These are phyloP conservation scores for Trichoderma koningii DNA, from an alignment of 2,329 filamentous ascomycete genomes.

Conservation along the genomic window DNA sequence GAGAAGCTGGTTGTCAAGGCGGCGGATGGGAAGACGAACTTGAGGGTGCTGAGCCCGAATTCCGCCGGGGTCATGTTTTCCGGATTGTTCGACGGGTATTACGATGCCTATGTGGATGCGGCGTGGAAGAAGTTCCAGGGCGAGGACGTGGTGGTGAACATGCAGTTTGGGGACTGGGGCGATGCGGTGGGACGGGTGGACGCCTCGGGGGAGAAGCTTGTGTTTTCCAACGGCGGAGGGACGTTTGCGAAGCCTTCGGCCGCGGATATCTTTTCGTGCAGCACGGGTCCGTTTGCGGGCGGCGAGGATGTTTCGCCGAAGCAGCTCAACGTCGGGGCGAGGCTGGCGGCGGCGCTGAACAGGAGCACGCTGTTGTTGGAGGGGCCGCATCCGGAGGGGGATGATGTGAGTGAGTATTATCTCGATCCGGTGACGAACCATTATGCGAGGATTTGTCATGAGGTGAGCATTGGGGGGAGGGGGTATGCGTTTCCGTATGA, in stretches of 20 bases:
- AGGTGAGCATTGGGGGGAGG: constrained; percentile 56
- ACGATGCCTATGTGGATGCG: constrained; percentile 50
- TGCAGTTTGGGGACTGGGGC: constrained; percentile 54
- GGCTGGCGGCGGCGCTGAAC: constrained; percentile 76
- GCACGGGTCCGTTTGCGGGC: constrained; percentile 57
- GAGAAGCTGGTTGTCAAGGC: constrained; percentile 48
- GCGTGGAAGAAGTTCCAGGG: constrained; percentile 55
- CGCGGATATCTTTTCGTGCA: constrained; percentile 55
- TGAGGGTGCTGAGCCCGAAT: constrained; percentile 58
- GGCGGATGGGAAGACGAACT: constrained; percentile 39
- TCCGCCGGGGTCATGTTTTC: constrained; percentile 48
- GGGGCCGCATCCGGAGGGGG: constrained; percentile 54
- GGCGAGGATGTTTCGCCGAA: constrained; percentile 46
- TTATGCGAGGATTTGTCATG: constrained; percentile 66
- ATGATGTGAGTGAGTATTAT: constrained; percentile 56
- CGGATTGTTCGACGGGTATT: constrained; percentile 54
- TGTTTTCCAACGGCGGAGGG: constrained; percentile 44
- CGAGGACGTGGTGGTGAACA: constrained; percentile 53
- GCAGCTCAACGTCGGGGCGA: constrained; percentile 66
- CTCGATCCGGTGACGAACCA: constrained; percentile 60
- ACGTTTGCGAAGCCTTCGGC: constrained; percentile 53
- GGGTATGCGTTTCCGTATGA: constrained; percentile 75
- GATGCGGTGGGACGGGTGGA: constrained; percentile 48
- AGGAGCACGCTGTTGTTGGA: constrained; percentile 65
- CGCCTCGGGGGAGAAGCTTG: constrained; percentile 39